Evolutionary conservation across 164 flowering plant species (phyloP), one percentile per base, ranked within the genome.

Genomic region (Vitis rupestris): DNA sequence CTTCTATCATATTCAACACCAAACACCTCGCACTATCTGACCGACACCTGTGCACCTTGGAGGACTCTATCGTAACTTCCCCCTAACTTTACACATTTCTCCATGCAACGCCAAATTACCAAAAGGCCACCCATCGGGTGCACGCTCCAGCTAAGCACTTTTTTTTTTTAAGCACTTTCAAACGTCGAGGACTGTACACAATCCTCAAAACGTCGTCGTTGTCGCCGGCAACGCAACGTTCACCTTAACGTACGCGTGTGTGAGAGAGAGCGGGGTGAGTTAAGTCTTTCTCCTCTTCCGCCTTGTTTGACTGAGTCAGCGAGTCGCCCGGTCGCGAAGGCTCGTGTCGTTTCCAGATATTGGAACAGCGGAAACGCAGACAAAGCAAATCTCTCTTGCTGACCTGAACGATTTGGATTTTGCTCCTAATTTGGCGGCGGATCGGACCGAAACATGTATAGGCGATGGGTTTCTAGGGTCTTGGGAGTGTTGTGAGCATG

Each of bases 251-350:
- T 30, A 37, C 47, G 1, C 48, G 56, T 63, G 73, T 56, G 53
- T 23, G 27, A 23, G 27, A 2, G 27, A 23, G 27, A 23, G 27
- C 27, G 2, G 27, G 27, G 49, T 54, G 69, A 75, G 58, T 55
- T 53, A 11, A 70, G n/a, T 13, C n/a, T 65, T 70, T 9, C 52
- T 23, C 37, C 52, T 57, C 63, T 31, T 31, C 70, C 73, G 65
- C 74, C 63, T 70, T 62, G 53, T 57, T 75, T 75, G 78, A 75
- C 74, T 37, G 14, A 51, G 74, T 67, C 74, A 7, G 71, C 15
- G 3, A 14, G 27, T 23, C 27, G 27, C 59, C 59, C 69, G 23
- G 15, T 16, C 29, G 29, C 59, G 66, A 63, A 66, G 53, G 30
- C 23, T 48, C n/a, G 27, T 56, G 54, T 59, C 16, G 2, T 23